These are phyloP conservation scores for Aspergillus versicolor DNA, from an alignment of 2,329 filamentous ascomycete species.

Conservation along the genomic window DNA sequence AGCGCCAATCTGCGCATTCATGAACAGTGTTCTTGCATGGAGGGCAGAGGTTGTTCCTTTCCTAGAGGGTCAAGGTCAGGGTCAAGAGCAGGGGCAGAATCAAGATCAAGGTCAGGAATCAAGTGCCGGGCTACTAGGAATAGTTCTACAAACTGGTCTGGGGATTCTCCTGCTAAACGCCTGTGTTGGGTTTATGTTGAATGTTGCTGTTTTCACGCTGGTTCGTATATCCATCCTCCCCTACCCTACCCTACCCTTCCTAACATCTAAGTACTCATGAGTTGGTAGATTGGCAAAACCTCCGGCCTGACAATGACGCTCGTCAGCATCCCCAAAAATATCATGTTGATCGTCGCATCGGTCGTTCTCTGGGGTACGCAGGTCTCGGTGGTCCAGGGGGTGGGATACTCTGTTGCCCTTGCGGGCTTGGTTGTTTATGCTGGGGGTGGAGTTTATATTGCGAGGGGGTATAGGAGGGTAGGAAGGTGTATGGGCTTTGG, in stretches of 20 bases:
- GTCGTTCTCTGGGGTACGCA: conserved; percentile 70
- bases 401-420: conserved; percentile 70
- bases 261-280: too few relatives aligned
- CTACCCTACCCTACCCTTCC: background rate
- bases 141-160: conserved; percentile 4
- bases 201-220: conserved; percentile 77
- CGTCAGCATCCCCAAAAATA: conserved; percentile 79
- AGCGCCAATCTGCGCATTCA: conserved; percentile 73
- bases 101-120: background rate
- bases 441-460: conserved; percentile 43
- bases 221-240: conserved; percentile 52
- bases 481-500: background rate
- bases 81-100: background rate
- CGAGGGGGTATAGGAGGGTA: background rate
- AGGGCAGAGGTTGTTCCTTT: conserved; percentile 60
- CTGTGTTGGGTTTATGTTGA: conserved; percentile 71
- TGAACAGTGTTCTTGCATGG: conserved; percentile 69
- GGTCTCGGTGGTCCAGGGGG: background rate
- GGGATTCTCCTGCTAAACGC: conserved; percentile 70
- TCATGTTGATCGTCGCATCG: conserved; percentile 71
- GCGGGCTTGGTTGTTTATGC: conserved; percentile 63
- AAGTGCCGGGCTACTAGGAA: background rate
- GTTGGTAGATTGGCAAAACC: conserved; percentile 72
- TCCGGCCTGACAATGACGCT: conserved; percentile 79
- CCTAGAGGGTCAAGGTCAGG: background rate